Base-by-base conservation (phyloP, 768 basidiomycete species). In the Clitopilus passeckerianus region DNA sequence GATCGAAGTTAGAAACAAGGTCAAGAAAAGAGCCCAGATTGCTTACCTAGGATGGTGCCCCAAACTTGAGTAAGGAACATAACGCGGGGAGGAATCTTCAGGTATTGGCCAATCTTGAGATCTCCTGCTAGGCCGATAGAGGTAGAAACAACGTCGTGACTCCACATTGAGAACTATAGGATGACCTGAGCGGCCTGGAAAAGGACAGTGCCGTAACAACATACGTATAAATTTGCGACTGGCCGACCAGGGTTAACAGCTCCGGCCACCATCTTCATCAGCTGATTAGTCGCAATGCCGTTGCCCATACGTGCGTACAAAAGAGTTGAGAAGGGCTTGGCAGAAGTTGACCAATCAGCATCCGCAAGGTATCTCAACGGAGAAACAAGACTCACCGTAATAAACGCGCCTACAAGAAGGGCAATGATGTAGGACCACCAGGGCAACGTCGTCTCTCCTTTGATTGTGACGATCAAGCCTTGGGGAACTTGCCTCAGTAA, bases 261-360 rank as follows among this genome's bases (percentile, higher is more conserved):
- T 14, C 83, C 83, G 9, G 81, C 84, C 16, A 85, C 78, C 84
- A 87, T 86, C 70, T 85, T 84, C 80, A 86, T 84, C 58, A 87
- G 66, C 64, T 84, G 81, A 61, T 80, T 82, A 5, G 85, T 86
- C 2, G 79, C 79, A 50, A 87, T 73, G 16, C 84, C 85, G 61
- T 77, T 84, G 20, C 86, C 86, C 76, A 85, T 77, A n/a, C 84
- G 78, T 14, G 80, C 84, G 63, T 64, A 82, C 0, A 87, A 73
- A 5, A 84, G 63, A 0, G 79, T 84, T 1, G 83, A 85, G 68
- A 86, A 85, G 0, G 84, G 84, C 70, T 82, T 59, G 8, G 27
- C 6, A 37, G 46, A 24, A 52, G 30, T 15, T n/a, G 20, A 34
- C 34, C 24, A 30, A 55, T 23, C n/a, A 6, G 9, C 14, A 60